Conservation (phyloP, 208 protist species). For the Trypanosoma grayi region DNA sequence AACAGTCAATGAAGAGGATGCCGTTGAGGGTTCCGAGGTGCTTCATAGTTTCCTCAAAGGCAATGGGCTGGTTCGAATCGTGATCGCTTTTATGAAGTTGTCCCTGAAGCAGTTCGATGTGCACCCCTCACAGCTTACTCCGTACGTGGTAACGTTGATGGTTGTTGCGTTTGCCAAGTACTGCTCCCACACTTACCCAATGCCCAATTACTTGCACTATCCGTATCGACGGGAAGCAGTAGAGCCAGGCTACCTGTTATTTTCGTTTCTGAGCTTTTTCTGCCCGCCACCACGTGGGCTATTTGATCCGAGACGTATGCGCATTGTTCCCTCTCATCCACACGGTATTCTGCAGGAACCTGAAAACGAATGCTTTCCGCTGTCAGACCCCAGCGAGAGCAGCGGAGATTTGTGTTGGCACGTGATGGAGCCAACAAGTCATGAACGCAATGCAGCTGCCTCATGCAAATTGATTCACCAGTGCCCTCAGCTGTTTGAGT, state of each 20-base stretch:
- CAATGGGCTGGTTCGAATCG: not conserved
- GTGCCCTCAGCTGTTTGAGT: slow-evolving; percentile 18
- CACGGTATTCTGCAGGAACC: slow-evolving; percentile 5
- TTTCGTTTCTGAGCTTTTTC: slow-evolving; percentile 31
- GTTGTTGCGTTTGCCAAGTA: slow-evolving; percentile 18
- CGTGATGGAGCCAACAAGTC: slow-evolving; percentile 5
- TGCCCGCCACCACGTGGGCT: slow-evolving; percentile 19
- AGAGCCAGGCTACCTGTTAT: slow-evolving; percentile 16
- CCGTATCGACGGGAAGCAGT: slow-evolving; percentile 8
- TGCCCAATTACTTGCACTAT: slow-evolving; percentile 5
- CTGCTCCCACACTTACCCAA: slow-evolving; percentile 2
- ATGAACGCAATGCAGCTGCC: slow-evolving; percentile 4
- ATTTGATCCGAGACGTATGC: slow-evolving; percentile 20
- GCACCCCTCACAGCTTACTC: slow-evolving; percentile 15
- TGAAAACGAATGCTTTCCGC: not conserved
- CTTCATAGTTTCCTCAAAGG: slow-evolving; percentile 4
- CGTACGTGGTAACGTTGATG: slow-evolving; percentile 26
- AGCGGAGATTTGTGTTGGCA: not conserved
- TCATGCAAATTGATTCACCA: slow-evolving; percentile 16
- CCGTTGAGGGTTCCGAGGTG: not conserved
- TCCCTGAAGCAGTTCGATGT: slow-evolving; percentile 17
- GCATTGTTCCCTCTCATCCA: slow-evolving; percentile 14
- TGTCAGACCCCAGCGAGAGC: not conserved
- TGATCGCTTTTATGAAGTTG: slow-evolving; percentile 24
- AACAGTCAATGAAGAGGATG: slow-evolving; percentile 5